These are phyloP conservation scores for Malus hybrid DNA, from an alignment of 331 rosid species.

Conservation along the genomic window DNA sequence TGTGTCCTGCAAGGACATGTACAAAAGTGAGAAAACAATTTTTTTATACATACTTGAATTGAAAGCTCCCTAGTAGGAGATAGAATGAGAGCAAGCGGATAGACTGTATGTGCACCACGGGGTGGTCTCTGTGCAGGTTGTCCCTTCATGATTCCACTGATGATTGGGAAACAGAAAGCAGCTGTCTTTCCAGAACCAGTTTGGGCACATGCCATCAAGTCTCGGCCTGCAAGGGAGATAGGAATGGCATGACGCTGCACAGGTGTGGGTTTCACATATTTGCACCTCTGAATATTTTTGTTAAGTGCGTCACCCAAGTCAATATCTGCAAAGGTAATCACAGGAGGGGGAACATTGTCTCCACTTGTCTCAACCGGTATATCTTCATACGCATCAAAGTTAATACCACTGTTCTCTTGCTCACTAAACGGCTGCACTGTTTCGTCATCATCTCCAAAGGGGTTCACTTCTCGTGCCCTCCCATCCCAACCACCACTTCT, in stretches of 20 bases:
- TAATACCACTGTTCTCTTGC: slow-evolving; percentile 59
- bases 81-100: slow-evolving; percentile 78
- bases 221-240: slow-evolving; percentile 65
- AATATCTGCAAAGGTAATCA: slow-evolving; percentile 76
- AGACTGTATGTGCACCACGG: slow-evolving; percentile 65
- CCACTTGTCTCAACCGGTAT: slow-evolving; percentile 86
- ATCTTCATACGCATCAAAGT: slow-evolving; percentile 79
- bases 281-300: slow-evolving; percentile 62
- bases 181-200: slow-evolving; percentile 92
- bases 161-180: slow-evolving; percentile 80
- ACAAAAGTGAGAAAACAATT: background rate
- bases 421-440: slow-evolving; percentile 29
- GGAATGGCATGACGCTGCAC: slow-evolving; percentile 85
- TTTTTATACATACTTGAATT: slow-evolving; percentile 56
- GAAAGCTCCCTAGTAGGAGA: slow-evolving; percentile 88
- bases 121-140: slow-evolving; percentile 55
- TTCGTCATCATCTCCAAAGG: slow-evolving; percentile 51
- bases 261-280: slow-evolving; percentile 77
- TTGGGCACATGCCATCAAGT: slow-evolving; percentile 91
- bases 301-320: slow-evolving; percentile 78
- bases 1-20: background rate
- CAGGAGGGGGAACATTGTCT: slow-evolving; percentile 60
- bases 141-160: slow-evolving; percentile 77
- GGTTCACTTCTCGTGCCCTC: slow-evolving; percentile 57
- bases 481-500: slow-evolving; percentile 59